These are phyloP conservation scores for Cyberlindnera nakhonratchasimensis DNA, from an alignment of 805 yeast genomes.

Conservation along the genomic window DNA sequence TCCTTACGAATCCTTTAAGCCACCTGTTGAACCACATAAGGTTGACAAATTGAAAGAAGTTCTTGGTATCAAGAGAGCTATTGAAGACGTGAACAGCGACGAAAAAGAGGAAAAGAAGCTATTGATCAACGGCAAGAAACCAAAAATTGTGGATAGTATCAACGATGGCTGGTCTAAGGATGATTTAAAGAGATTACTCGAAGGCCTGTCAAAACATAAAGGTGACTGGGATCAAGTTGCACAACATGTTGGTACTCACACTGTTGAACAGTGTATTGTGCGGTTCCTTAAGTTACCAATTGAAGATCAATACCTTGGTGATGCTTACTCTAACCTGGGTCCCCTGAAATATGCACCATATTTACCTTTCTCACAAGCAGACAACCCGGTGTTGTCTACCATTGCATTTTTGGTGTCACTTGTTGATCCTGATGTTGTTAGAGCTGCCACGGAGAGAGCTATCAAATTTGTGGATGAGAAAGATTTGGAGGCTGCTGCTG, in stretches of 20 bases:
- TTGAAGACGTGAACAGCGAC: constrained; percentile 13
- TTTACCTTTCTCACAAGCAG: constrained; percentile 79
- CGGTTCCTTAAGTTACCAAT: constrained; percentile 78
- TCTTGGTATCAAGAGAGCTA: constrained; percentile 19
- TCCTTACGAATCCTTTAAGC: constrained; percentile 82
- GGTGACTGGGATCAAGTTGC: constrained; percentile 82
- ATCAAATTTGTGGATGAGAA: constrained; percentile 32
- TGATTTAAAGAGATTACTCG: constrained; percentile 56
- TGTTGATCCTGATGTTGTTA: constrained; percentile 83
- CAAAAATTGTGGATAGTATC: constrained; percentile 32
- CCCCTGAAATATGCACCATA: constrained; percentile 80
- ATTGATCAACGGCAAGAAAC: constrained; percentile 30
- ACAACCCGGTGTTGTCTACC: constrained; percentile 93
- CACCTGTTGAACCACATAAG: constrained; percentile 46
- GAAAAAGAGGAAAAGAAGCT: constrained; percentile 7
- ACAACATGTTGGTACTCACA: constrained; percentile 58
- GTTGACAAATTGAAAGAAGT: constrained; percentile 41
- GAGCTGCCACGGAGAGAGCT: constrained; percentile 72
- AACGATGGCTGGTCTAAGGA: constrained; percentile 64
- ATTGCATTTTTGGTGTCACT: constrained; percentile 80
- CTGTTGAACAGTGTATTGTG: constrained; percentile 76
- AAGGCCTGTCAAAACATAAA: constrained; percentile 57
- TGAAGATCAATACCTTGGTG: constrained; percentile 66
- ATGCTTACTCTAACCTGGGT: constrained; percentile 43
- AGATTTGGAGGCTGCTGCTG: constrained; percentile 19